phyloP scores from a whole-genome alignment of 441 rosid genomes.

The Capsella rubella region DNA sequence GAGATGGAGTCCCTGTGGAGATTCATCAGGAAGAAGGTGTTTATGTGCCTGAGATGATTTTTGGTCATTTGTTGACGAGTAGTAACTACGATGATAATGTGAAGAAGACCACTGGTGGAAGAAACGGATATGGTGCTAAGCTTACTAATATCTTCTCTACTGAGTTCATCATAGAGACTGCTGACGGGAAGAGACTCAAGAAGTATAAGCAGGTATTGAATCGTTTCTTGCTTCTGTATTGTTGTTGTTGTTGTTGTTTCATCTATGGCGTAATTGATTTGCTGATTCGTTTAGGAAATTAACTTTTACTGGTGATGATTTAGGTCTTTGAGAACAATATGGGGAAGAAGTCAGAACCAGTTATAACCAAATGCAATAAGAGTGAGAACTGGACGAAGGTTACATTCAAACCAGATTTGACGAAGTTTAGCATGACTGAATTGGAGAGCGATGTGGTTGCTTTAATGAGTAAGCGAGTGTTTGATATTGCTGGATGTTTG shows the following conservation, averaged over 20 bases:
- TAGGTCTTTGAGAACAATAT: conserved; percentile 89
- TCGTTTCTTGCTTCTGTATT: background rate
- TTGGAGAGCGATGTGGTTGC: conserved; percentile 95
- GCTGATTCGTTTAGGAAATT: conserved; percentile 4
- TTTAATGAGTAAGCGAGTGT: conserved; percentile 86
- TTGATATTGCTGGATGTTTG: conserved; percentile 94
- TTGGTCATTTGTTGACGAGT: conserved; percentile 89
- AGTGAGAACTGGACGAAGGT: conserved; percentile 94
- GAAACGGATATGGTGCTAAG: conserved; percentile 97
- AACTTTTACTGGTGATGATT: conserved; percentile 13
- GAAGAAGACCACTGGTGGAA: conserved; percentile 97
- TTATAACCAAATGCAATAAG: conserved; percentile 68
- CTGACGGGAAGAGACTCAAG: conserved; percentile 77
- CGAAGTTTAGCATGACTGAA: conserved; percentile 76
- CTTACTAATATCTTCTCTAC: conserved; percentile 90
- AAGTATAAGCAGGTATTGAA: conserved; percentile 85
- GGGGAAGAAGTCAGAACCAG: conserved; percentile 78
- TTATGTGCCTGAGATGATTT: conserved; percentile 91
- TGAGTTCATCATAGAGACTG: conserved; percentile 88
- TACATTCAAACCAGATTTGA: conserved; percentile 83
- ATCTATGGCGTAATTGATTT: background rate
- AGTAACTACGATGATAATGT: conserved; percentile 84
- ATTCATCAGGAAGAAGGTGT: conserved; percentile 91
- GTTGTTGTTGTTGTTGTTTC: background rate
- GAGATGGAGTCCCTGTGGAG: conserved; percentile 95